phyloP scores from a whole-genome alignment of 2,329 filamentous ascomycete species.

The Sarocladium kiliense region DNA sequence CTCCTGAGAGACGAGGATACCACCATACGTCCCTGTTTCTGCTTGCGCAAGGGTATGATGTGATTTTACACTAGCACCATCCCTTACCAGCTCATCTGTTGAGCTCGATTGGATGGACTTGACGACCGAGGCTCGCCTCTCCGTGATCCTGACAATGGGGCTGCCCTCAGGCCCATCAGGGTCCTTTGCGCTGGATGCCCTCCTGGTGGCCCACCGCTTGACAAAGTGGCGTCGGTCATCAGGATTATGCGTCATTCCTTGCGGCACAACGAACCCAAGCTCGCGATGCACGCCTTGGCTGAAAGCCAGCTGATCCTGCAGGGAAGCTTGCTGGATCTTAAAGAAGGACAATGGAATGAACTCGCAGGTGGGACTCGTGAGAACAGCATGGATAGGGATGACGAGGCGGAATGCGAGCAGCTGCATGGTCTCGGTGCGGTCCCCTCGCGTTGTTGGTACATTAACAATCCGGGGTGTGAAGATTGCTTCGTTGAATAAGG shows the following conservation, averaged over 20 bases:
- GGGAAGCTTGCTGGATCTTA: slow-evolving; percentile 57
- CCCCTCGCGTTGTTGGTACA: slow-evolving; percentile 24
- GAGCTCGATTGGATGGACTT: slow-evolving; percentile 5
- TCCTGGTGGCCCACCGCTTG: neutral
- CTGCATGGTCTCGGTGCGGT: slow-evolving; percentile 11
- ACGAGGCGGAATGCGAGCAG: slow-evolving; percentile 56
- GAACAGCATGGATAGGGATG: slow-evolving; percentile 53
- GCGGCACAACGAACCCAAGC: slow-evolving; percentile 44
- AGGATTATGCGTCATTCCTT: slow-evolving; percentile 9
- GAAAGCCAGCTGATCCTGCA: slow-evolving; percentile 54
- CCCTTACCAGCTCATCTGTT: slow-evolving; percentile 3
- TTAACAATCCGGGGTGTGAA: slow-evolving; percentile 37
- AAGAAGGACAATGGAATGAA: slow-evolving; percentile 62
- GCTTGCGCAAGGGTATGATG: neutral
- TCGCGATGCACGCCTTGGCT: slow-evolving; percentile 56
- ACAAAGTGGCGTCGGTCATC: slow-evolving; percentile 6
- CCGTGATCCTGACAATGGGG: neutral
- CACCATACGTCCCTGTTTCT: slow-evolving; percentile 32
- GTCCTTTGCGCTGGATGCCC: neutral
- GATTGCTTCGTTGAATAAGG: slow-evolving; percentile 39
- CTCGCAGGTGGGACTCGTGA: slow-evolving; percentile 45
- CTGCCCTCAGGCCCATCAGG: neutral
- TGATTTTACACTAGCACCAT: neutral
- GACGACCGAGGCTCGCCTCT: neutral
- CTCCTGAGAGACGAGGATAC: slow-evolving; percentile 59